phyloP scores from a whole-genome alignment of 495 filamentous ascomycete genomes.

The Corynascus novoguineensis region DNA sequence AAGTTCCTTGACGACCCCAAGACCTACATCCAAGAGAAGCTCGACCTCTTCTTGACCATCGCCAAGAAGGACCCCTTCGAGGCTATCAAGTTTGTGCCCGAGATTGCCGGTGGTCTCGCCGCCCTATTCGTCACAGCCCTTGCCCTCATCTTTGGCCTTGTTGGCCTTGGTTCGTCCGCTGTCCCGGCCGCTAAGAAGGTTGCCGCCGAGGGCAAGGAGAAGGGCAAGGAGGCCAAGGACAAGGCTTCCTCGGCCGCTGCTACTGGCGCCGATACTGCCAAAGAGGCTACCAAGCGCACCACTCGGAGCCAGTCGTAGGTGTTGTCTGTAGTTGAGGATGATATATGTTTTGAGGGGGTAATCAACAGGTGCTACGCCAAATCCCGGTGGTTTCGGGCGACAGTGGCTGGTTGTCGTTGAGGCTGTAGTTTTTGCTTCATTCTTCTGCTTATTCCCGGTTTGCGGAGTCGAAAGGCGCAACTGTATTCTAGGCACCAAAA shows the following conservation, averaged over 20 bases:
- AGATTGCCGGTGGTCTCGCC: constrained; percentile 74
- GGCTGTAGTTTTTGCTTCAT: constrained; percentile 6
- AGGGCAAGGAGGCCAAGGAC: constrained; percentile 69
- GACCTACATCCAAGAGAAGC: constrained; percentile 81
- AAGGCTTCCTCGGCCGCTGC: constrained; percentile 66
- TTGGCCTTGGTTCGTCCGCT: constrained; percentile 34
- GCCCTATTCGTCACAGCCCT: constrained; percentile 64
- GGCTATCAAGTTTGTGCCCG: constrained; percentile 86
- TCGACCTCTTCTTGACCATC: constrained; percentile 80
- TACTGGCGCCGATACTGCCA: constrained; percentile 60
- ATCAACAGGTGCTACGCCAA: background rate
- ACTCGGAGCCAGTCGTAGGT: constrained; percentile 43
- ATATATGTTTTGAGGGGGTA: background rate
- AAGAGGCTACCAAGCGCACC: constrained; percentile 52
- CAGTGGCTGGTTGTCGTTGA: background rate
- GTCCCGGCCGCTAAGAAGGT: constrained; percentile 50
- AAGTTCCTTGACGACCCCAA: constrained; percentile 93
- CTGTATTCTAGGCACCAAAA: constrained; percentile 25
- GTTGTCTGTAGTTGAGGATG: background rate
- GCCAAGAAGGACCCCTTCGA: constrained; percentile 82
- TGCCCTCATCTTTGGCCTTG: constrained; percentile 57
- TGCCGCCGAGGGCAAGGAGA: constrained; percentile 66
- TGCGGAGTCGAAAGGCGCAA: constrained; percentile 17
- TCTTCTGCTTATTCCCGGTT: constrained; percentile 15
- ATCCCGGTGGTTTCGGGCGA: background rate